Evolutionary conservation across 2,329 filamentous ascomycete species (phyloP).

Genomic region (Talaromyces verruculosus): DNA sequence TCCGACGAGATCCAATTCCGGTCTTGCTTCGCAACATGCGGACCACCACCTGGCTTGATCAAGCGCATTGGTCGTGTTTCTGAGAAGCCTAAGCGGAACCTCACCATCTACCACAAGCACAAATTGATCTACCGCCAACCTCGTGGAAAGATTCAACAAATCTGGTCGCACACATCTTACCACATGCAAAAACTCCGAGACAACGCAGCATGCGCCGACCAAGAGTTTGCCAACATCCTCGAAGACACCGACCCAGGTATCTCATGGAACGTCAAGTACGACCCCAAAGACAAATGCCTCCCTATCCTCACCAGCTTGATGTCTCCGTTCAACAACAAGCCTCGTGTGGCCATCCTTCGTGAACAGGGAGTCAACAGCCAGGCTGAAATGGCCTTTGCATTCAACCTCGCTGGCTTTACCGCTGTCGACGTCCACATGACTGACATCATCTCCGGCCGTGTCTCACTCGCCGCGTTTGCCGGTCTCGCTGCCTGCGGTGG

Average conservation of each 20-base stretch:
- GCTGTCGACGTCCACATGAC: conserved; percentile 96
- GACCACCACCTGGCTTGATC: conserved; percentile 76
- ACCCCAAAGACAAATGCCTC: conserved; percentile 73
- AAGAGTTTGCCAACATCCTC: conserved; percentile 72
- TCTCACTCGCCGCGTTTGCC: conserved; percentile 77
- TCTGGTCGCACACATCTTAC: conserved; percentile 85
- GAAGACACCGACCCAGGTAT: conserved; percentile 80
- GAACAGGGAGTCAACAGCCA: conserved; percentile 96
- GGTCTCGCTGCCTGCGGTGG: conserved; percentile 94
- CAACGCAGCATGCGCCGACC: conserved; percentile 81
- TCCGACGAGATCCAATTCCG: conserved; percentile 81
- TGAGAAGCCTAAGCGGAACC: conserved; percentile 65
- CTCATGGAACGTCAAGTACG: conserved; percentile 77
- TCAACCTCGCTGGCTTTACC: conserved; percentile 85
- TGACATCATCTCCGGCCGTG: conserved; percentile 75
- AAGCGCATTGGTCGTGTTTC: conserved; percentile 79
- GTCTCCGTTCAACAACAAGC: conserved; percentile 60
- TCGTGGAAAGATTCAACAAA: conserved; percentile 74
- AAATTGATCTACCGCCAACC: conserved; percentile 67
- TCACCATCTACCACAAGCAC: conserved; percentile 72
- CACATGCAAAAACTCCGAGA: conserved; percentile 89
- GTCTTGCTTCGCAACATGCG: conserved; percentile 86
- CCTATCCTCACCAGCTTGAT: conserved; percentile 65
- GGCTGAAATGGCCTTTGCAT: conserved; percentile 97
- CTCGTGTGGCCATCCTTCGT: conserved; percentile 84